Conservation (phyloP, 169 alveolate species). For the Cryptosporidium canis region DNA sequence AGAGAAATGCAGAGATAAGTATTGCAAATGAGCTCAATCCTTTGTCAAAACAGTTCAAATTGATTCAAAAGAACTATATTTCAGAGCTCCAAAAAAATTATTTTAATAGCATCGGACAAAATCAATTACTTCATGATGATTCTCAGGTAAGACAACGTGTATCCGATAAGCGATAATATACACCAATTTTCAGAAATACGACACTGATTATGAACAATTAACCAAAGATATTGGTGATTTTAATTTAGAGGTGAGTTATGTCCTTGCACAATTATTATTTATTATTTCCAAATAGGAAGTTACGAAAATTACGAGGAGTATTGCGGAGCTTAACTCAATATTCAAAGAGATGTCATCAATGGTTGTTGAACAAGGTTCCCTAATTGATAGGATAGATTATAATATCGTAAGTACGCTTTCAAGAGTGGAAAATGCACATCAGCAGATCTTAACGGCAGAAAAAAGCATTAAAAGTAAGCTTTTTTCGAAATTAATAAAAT, state of each 20-base stretch:
- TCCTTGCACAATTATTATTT: background rate
- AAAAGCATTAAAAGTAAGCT: background rate
- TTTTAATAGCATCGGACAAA: conserved; percentile 60
- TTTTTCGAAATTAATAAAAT: conserved; percentile 25
- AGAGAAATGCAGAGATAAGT: conserved; percentile 79
- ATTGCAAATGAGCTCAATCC: conserved; percentile 77
- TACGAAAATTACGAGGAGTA: conserved; percentile 79
- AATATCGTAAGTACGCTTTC: conserved; percentile 74
- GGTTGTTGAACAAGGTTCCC: conserved; percentile 84
- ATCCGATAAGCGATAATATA: background rate
- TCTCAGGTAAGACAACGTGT: background rate
- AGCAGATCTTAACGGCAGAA: conserved; percentile 23
- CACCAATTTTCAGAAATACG: background rate
- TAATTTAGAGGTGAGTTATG: conserved; percentile 9
- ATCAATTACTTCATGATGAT: background rate
- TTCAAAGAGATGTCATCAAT: conserved; percentile 82
- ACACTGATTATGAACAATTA: background rate
- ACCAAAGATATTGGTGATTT: background rate
- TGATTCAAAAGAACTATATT: conserved; percentile 77
- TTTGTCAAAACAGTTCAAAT: conserved; percentile 77
- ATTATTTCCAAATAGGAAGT: conserved; percentile 73
- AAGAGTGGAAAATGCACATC: conserved; percentile 28
- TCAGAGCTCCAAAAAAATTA: conserved; percentile 75
- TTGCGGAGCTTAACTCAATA: conserved; percentile 79
- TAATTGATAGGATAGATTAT: conserved; percentile 83